Evolutionary conservation across 139 green algal species (phyloP).

Genomic region (Edaphochlamys debaryana): DNA sequence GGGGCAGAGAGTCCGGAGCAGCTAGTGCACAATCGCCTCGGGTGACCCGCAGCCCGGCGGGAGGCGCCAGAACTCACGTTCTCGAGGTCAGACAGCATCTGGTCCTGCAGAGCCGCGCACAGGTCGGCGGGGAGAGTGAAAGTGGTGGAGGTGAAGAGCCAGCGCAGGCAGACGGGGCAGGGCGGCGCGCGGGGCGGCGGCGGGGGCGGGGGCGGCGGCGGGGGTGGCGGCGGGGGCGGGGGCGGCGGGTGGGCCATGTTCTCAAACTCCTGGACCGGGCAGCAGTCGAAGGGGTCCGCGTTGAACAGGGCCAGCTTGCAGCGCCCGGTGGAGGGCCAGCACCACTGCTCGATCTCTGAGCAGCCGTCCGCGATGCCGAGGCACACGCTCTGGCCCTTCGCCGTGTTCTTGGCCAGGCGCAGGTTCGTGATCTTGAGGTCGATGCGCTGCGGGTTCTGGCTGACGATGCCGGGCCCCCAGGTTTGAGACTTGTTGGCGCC

Average conservation of each 20-base stretch:
- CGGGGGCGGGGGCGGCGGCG: not conserved
- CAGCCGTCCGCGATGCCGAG: constrained; percentile 18
- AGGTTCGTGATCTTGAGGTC: constrained; percentile 44
- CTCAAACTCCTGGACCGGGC: constrained; percentile 10
- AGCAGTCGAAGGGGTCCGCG: constrained; percentile 33
- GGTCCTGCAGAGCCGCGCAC: not conserved
- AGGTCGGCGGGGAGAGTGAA: not conserved
- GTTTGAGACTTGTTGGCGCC: not conserved
- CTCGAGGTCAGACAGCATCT: no score
- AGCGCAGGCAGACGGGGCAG: not conserved
- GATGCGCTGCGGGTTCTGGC: not conserved
- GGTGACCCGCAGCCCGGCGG: no score
- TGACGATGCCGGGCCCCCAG: constrained; percentile 4
- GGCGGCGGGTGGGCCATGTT: not conserved
- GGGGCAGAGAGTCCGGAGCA: no score
- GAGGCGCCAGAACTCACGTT: no score
- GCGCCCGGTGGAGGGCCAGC: constrained; percentile 13
- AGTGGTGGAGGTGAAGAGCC: not conserved
- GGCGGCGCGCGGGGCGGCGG: not conserved
- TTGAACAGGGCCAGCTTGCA: constrained; percentile 42
- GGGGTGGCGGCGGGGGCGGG: not conserved
- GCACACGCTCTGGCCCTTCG: constrained; percentile 19
- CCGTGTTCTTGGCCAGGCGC: not conserved
- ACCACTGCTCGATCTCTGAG: not conserved
- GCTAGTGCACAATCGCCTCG: no score